These are phyloP conservation scores for Lasiodiplodia sp. DNA, from an alignment of 2,329 filamentous ascomycete genomes.

Conservation along the genomic window DNA sequence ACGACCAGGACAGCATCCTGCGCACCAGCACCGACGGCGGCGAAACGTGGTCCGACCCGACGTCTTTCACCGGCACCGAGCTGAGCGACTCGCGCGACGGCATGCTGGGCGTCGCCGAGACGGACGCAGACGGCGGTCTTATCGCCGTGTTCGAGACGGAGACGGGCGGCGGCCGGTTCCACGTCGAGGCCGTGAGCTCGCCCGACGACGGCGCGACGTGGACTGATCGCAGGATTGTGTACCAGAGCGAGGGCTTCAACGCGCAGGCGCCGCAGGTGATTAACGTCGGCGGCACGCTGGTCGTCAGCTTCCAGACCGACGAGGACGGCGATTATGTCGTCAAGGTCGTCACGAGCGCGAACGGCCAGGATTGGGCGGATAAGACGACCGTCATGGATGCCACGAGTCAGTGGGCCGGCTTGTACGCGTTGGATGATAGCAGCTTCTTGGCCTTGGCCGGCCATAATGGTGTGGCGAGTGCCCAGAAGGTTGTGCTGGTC, in stretches of 20 bases:
- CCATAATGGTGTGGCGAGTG: conserved; percentile 35
- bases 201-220: conserved; percentile 54
- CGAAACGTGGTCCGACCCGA: conserved; percentile 45
- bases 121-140: conserved; percentile 38
- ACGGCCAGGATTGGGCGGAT: conserved; percentile 41
- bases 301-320: conserved; percentile 56
- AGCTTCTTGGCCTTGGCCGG: conserved; percentile 42
- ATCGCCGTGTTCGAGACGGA: conserved; percentile 56
- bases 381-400: conserved; percentile 41
- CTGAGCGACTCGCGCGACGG: conserved; percentile 50
- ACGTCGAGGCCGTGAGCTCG: conserved; percentile 48
- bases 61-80: conserved; percentile 47
- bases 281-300: conserved; percentile 53
- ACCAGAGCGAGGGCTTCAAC: conserved; percentile 37
- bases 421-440: conserved; percentile 38
- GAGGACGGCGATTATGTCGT: conserved; percentile 46
- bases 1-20: conserved; percentile 55
- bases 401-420: conserved; percentile 41
- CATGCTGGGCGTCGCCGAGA: conserved; percentile 54
- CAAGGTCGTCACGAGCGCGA: conserved; percentile 39
- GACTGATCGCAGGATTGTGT: conserved; percentile 47
- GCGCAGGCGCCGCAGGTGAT: conserved; percentile 54
- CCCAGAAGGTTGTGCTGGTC: conserved; percentile 38
- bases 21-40: conserved; percentile 51
- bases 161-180: conserved; percentile 40